Conservation (phyloP, 208 protist species). For the Trypanosoma vivax region DNA sequence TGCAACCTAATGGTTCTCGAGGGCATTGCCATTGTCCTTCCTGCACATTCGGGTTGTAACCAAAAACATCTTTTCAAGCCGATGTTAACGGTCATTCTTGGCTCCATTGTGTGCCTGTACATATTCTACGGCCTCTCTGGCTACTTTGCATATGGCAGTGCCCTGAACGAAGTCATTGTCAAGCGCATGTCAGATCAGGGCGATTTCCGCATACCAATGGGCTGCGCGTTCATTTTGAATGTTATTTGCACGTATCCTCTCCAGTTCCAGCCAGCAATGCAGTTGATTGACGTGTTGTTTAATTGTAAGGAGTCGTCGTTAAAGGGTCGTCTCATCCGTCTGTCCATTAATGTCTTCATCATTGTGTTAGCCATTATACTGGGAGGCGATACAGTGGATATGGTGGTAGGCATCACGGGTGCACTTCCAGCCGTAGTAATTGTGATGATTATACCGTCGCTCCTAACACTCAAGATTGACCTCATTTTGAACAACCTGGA, state of each 20-base stretch:
- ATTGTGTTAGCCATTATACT: slow-evolving; percentile 57
- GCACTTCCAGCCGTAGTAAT: slow-evolving; percentile 64
- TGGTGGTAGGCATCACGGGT: slow-evolving; percentile 65
- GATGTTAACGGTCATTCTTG: slow-evolving; percentile 21
- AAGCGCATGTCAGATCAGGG: slow-evolving; percentile 9
- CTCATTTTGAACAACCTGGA: slow-evolving; percentile 47
- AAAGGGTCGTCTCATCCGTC: slow-evolving; percentile 40
- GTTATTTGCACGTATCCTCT: slow-evolving; percentile 29
- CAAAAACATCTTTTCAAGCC: slow-evolving; percentile 16
- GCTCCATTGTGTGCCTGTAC: slow-evolving; percentile 12
- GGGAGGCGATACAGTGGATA: slow-evolving; percentile 45
- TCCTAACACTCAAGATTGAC: slow-evolving; percentile 41
- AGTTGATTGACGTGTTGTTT: slow-evolving; percentile 16
- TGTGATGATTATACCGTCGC: slow-evolving; percentile 56
- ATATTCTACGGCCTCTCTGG: slow-evolving; percentile 23
- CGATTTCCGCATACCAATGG: slow-evolving; percentile 15
- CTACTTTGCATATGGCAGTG: slow-evolving; percentile 23
- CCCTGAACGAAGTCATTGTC: slow-evolving; percentile 14
- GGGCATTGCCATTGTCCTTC: slow-evolving; percentile 28
- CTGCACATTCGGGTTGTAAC: slow-evolving; percentile 20
- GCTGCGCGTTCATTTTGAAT: slow-evolving; percentile 18
- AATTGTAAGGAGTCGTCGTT: slow-evolving; percentile 24
- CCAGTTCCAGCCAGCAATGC: slow-evolving; percentile 28
- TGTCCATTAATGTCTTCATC: slow-evolving; percentile 57
- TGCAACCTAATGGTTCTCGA: slow-evolving; percentile 26